phyloP scores from a whole-genome alignment of 169 alveolate species.

The Cyclospora cayetanensis region DNA sequence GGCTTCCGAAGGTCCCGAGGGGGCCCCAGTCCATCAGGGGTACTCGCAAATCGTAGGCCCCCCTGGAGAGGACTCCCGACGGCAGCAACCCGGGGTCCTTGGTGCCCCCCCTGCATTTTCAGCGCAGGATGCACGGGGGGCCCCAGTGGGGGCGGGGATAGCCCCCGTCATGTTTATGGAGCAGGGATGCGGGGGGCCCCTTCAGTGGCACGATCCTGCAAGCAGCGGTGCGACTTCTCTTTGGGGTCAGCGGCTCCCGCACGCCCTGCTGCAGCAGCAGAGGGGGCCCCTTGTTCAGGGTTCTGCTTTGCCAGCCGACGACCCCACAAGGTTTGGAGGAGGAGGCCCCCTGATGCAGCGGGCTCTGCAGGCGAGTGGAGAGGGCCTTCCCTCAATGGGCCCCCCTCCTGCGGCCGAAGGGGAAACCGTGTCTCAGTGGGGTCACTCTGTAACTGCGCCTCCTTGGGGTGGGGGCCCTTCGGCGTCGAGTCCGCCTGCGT shows the following conservation, averaged over 20 bases:
- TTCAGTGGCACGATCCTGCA: not conserved
- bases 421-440: constrained; percentile 6
- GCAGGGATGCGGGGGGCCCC: not conserved
- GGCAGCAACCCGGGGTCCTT: not conserved
- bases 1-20: not conserved
- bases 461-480: constrained; percentile 33
- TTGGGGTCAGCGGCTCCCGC: not conserved
- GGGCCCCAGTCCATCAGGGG: not conserved
- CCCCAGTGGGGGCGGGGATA: not conserved
- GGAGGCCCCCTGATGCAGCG: constrained; percentile 3
- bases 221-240: not conserved
- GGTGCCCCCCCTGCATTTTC: not conserved
- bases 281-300: not conserved
- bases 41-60: too few species aligned
- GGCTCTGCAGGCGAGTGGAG: not conserved
- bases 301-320: not conserved
- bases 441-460: not conserved
- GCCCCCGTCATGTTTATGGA: not conserved
- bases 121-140: not conserved
- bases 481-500: not conserved
- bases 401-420: constrained; percentile 29
- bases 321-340: not conserved
- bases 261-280: not conserved
- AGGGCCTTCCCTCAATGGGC: not conserved
- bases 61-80: too few species aligned